These are phyloP conservation scores for Berberis thunbergii DNA, from an alignment of 164 flowering plant species.

Conservation along the genomic window DNA sequence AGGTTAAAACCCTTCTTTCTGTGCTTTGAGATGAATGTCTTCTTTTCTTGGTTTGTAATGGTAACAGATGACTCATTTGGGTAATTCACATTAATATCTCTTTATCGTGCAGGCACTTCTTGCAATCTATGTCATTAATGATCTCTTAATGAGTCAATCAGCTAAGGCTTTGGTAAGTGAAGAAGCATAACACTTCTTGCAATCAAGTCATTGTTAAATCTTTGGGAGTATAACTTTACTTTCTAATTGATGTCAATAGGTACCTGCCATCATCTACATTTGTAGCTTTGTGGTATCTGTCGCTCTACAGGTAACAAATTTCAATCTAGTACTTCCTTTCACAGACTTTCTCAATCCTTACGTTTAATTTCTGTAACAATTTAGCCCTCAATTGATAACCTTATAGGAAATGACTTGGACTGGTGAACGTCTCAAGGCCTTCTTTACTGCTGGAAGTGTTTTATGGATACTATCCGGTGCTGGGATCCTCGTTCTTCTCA, in stretches of 20 bases:
- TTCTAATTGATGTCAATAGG: slow-evolving; percentile 27
- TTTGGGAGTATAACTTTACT: slow-evolving; percentile 6
- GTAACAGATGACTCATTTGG: too few relatives aligned
- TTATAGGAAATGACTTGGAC: slow-evolving; percentile 77
- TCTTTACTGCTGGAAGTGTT: slow-evolving; percentile 63
- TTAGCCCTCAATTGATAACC: slow-evolving; percentile 4
- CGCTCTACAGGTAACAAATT: slow-evolving; percentile 57
- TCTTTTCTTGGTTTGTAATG: too few relatives aligned
- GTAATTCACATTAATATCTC: not conserved
- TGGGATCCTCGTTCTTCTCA: slow-evolving; percentile 54
- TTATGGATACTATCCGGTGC: slow-evolving; percentile 81
- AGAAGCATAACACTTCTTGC: slow-evolving; percentile 1
- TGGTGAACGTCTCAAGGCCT: slow-evolving; percentile 54
- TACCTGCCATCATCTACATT: slow-evolving; percentile 86
- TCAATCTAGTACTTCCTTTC: not conserved
- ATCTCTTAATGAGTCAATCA: slow-evolving; percentile 70
- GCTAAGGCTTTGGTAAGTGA: slow-evolving; percentile 76
- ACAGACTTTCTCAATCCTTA: not conserved
- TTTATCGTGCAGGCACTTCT: slow-evolving; percentile 64
- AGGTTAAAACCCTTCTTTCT: slow-evolving; percentile 34
- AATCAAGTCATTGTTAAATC: not conserved
- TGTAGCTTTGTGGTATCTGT: slow-evolving; percentile 80
- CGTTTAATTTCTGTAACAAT: not conserved
- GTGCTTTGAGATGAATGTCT: not conserved
- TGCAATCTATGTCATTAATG: slow-evolving; percentile 79